These are phyloP conservation scores for Colletotrichum sp. DNA, from an alignment of 2,329 filamentous ascomycete species.

Conservation along the genomic window DNA sequence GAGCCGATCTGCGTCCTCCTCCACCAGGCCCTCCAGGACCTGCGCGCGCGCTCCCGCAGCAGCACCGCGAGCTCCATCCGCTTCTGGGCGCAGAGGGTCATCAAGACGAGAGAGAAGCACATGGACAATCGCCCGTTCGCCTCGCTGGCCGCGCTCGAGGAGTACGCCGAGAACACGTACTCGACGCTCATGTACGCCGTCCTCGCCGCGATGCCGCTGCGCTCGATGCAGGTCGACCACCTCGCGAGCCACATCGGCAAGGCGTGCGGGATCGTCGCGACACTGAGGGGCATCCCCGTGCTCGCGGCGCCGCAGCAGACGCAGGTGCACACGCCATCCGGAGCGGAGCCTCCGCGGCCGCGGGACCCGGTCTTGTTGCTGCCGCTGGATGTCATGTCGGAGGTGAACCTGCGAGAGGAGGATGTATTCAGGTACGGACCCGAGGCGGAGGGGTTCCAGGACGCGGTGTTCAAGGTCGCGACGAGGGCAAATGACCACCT, in stretches of 20 bases:
- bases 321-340: conserved; percentile 47
- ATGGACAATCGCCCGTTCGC: conserved; percentile 85
- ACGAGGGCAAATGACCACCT: conserved; percentile 95
- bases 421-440: conserved; percentile 84
- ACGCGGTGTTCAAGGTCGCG: conserved; percentile 90
- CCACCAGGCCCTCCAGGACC: conserved; percentile 71
- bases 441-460: conserved; percentile 79
- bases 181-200: conserved; percentile 90
- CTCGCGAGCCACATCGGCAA: conserved; percentile 95
- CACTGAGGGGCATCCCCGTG: conserved; percentile 86
- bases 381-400: conserved; percentile 88
- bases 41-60: conserved; percentile 46
- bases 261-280: conserved; percentile 84
- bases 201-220: conserved; percentile 78
- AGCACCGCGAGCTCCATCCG: conserved; percentile 59
- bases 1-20: conserved; percentile 91
- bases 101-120: conserved; percentile 81
- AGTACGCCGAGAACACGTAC: conserved; percentile 94
- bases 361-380: conserved; percentile 70
- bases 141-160: conserved; percentile 75
- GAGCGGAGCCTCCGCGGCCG: conserved; percentile 30
- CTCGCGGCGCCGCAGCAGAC: conserved; percentile 78
- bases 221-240: conserved; percentile 87
- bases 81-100: conserved; percentile 78
- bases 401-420: conserved; percentile 82